Conservation (phyloP, 345 rosid genomes). For the Brassica napus region Da-Ae NC_063452.1:10504001-10504500, state of each 20-base stretch:
- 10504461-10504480: neutral
- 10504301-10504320: constrained; percentile 79
- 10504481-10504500: neutral
- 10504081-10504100: constrained; percentile 85
- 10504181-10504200: neutral
- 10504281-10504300: constrained; percentile 83
- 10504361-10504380: neutral
- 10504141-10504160: neutral
- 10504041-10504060: constrained; percentile 97
- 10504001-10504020: constrained; percentile 78
- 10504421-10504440: no score
- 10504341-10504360: constrained; percentile 22
- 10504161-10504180: neutral
- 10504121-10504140: constrained; percentile 48
- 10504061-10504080: constrained; percentile 98
- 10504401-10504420: neutral
- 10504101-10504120: constrained; percentile 81
- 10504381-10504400: neutral
- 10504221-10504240: constrained; percentile 80
- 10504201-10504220: constrained; percentile 67
- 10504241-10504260: constrained; percentile 75
- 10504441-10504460: constrained; percentile 20
- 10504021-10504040: constrained; percentile 89
- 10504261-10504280: constrained; percentile 71
- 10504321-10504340: constrained; percentile 53